Evolutionary conservation across 805 yeast genomes (phyloP).

Genomic region (Schizosaccharomyces lindneri): DNA sequence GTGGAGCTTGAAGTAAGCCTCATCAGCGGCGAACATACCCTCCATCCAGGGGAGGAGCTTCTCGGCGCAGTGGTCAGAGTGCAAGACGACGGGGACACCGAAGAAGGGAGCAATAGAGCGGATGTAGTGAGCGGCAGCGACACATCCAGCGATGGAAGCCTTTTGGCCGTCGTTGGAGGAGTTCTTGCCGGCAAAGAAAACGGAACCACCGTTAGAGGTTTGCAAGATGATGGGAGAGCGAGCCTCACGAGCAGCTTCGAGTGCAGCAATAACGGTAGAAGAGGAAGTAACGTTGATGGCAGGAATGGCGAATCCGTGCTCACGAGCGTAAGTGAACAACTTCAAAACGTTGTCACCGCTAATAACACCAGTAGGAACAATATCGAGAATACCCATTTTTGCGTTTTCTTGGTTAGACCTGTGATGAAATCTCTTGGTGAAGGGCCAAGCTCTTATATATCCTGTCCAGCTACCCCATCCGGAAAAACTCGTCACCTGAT

Average conservation of each 20-base stretch:
- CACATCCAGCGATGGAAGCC: conserved; percentile 82
- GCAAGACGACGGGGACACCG: conserved; percentile 89
- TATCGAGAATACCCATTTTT: background rate
- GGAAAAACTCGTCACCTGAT: conserved; percentile 1
- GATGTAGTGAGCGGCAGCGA: conserved; percentile 96
- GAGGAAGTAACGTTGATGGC: conserved; percentile 96
- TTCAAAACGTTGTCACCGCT: conserved; percentile 85
- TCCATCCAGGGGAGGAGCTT: conserved; percentile 96
- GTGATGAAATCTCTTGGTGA: background rate
- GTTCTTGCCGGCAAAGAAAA: conserved; percentile 99
- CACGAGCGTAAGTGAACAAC: conserved; percentile 72
- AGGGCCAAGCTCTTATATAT: background rate
- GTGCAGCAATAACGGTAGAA: conserved; percentile 86
- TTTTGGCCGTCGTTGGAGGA: conserved; percentile 75
- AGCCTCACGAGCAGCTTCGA: conserved; percentile 90
- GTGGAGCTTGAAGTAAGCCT: conserved; percentile 59
- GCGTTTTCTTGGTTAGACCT: background rate
- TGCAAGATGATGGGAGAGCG: conserved; percentile 89
- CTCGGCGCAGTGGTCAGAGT: conserved; percentile 97
- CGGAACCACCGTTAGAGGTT: conserved; percentile 98
- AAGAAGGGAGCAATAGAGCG: conserved; percentile 89
- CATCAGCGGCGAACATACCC: conserved; percentile 93
- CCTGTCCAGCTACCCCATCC: background rate
- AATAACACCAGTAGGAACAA: conserved; percentile 46
- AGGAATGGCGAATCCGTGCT: conserved; percentile 85